A percentile compares a stretch with the other conserved stretches of the same genome.
These are phyloP conservation scores for Haplosporangium sp. DNA, from an alignment of 371 early-diverging fungal genomes.

Conservation along the genomic window DNA sequence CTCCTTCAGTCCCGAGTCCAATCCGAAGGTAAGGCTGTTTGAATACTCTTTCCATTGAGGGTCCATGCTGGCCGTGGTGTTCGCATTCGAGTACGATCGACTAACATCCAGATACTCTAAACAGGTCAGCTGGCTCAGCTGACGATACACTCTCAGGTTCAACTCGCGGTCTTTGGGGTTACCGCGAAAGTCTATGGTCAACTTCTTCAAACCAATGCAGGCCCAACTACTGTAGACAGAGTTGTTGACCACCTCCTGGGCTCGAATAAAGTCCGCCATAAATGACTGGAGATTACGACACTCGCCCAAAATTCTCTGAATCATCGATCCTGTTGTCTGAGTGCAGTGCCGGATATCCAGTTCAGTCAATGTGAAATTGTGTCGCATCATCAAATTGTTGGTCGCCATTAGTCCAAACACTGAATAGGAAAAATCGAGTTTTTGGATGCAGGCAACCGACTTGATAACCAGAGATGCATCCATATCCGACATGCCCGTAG, in stretches of 20 bases:
- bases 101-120: constrained; percentile 38
- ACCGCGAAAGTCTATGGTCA: constrained; percentile 34
- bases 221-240: constrained; percentile 37
- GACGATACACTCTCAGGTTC: constrained; percentile 17
- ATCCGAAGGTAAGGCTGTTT: constrained; percentile 24
- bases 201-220: constrained; percentile 29
- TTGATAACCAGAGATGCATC: constrained; percentile 24
- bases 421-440: constrained; percentile 24
- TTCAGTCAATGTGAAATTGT: constrained; percentile 15
- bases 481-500: constrained; percentile 14
- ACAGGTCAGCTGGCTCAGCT: constrained; percentile 21
- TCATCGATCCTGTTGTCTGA: constrained; percentile 31
- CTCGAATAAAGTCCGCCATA: constrained; percentile 25
- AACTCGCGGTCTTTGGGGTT: constrained; percentile 10
- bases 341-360: constrained; percentile 30
- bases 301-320: constrained; percentile 37
- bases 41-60: not conserved
- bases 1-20: constrained; percentile 23
- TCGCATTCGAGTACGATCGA: not conserved
- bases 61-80: not conserved
- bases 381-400: constrained; percentile 28
- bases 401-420: constrained; percentile 42
- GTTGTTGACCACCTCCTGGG: constrained; percentile 34
- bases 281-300: constrained; percentile 25
- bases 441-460: constrained; percentile 13